A percentile compares a stretch with the other conserved stretches of the same genome.
Conservation (phyloP, 148 eudicot species). For the Arbutus unedo region DNA sequence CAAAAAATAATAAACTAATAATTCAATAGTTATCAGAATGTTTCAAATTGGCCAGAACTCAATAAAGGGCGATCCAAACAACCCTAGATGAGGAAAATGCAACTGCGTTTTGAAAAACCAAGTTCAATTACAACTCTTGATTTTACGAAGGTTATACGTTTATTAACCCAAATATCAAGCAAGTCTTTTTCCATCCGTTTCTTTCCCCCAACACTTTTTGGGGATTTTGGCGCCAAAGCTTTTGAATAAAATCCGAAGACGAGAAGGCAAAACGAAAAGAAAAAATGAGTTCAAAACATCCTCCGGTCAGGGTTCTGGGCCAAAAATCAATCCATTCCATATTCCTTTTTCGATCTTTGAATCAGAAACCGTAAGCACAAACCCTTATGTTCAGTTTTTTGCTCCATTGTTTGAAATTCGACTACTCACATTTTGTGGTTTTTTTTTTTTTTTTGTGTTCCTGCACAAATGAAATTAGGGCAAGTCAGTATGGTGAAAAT, state of each 20-base stretch:
- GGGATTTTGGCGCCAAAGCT: not conserved
- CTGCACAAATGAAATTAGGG: conserved; percentile 24
- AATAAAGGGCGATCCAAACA: too few species aligned
- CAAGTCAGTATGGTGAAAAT: conserved; percentile 17
- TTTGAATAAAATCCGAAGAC: not conserved
- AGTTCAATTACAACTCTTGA: too few species aligned
- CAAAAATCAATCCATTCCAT: conserved; percentile 40
- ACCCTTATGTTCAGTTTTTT: not conserved
- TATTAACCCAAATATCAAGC: not conserved
- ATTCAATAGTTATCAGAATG: too few species aligned
- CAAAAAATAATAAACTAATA: too few species aligned
- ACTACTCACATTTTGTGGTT: not conserved
- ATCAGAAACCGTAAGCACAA: conserved; percentile 22
- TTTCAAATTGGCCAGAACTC: too few species aligned
- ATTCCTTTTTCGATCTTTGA: conserved; percentile 23
- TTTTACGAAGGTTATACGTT: too few species aligned
- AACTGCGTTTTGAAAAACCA: too few species aligned
- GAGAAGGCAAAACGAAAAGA: not conserved
- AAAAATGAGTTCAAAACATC: conserved; percentile 28
- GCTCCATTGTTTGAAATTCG: not conserved
- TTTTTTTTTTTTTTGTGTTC: not conserved
- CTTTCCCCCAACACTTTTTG: not conserved
- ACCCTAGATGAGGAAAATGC: too few species aligned
- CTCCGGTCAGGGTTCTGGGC: conserved; percentile 29
- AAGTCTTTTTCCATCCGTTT: not conserved